Conservation (phyloP, 225 moss, liverwort and hornwort species). For the Pleurozium schreberi region DNA sequence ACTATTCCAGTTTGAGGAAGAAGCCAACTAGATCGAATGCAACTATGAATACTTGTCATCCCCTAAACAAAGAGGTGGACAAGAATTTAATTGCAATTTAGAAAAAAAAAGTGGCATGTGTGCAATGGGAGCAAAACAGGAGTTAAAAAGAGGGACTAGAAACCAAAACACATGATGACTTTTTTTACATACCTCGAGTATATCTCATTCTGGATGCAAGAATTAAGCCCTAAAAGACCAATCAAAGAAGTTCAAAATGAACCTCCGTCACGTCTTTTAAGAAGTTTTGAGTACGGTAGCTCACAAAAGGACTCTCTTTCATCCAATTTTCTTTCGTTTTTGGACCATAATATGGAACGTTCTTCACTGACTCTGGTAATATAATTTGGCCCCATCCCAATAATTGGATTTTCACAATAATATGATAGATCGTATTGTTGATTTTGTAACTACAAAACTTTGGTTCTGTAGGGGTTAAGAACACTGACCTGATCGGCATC, state of each 20-base stretch:
- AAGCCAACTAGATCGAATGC: not conserved
- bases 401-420: not conserved
- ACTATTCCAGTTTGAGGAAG: not conserved
- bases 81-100: not conserved
- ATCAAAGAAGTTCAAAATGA: not conserved
- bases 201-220: not conserved
- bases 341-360: not conserved
- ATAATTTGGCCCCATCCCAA: not conserved
- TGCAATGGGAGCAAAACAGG: not conserved
- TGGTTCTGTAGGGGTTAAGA: not conserved
- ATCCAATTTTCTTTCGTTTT: not conserved
- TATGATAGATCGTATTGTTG: not conserved
- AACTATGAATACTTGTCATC: not conserved
- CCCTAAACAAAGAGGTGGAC: not conserved
- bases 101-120: not conserved
- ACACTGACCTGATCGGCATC: slow-evolving; percentile 13
- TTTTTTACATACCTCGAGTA: not conserved
- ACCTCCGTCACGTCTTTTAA: not conserved
- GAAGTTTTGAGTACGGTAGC: not conserved
- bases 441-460: not conserved
- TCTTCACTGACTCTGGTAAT: not conserved
- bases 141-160: not conserved
- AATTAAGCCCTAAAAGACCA: not conserved
- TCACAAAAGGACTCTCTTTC: not conserved
- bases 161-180: not conserved